Base-by-base conservation (phyloP, 192 early-diverging fungal genomes). In the Phycomyces blakesleeanus region DNA sequence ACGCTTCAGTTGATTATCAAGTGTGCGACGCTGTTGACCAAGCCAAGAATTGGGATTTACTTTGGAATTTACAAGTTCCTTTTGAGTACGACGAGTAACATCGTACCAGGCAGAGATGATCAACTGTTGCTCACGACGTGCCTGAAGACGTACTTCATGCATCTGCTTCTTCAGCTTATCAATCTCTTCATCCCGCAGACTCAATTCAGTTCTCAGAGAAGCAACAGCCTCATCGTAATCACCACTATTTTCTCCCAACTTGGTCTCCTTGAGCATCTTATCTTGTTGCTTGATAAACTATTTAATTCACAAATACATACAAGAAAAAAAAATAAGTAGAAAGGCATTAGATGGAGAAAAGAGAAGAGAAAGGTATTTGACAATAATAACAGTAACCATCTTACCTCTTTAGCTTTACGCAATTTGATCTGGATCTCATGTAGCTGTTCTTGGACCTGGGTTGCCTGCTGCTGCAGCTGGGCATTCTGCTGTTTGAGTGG, bases 81-180 rank as follows among this genome's bases (percentile, higher is more conserved):
- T 72, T 42, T 77, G 71, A 52, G 71, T 67, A 60, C 69, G 79
- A 24, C 68, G 65, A 16, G 68, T 72, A 16, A 85, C 57, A 61
- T 88, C 81, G 63, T 87, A 82, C 87, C 87, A 97, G 8, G 95
- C 93, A 14, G 90, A 91, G 38, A 87, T 78, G 64, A 97, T 90
- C 49, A 94, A 74, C 55, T 79, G 80, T 62, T 92, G 88, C 68
- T 97, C 95, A 29, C 89, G 83, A 64, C 77, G 78, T 54, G 79
- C 81, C 68, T 88, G 89, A 22, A 79, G 70, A 61, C 89, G 80
- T 15, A 81, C 77, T 62, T 94, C 91, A 50, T 78, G 74, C 53
- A 89, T 38, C 29, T 61, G 52, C 21, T 55, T 55, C 29, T 73
- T 60, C n/a, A 71, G 24, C 25, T 63, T 62, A 22, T 76, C 77